Base-by-base conservation (phyloP, 495 filamentous ascomycete species). In the Daldinia decipiens region DNA sequence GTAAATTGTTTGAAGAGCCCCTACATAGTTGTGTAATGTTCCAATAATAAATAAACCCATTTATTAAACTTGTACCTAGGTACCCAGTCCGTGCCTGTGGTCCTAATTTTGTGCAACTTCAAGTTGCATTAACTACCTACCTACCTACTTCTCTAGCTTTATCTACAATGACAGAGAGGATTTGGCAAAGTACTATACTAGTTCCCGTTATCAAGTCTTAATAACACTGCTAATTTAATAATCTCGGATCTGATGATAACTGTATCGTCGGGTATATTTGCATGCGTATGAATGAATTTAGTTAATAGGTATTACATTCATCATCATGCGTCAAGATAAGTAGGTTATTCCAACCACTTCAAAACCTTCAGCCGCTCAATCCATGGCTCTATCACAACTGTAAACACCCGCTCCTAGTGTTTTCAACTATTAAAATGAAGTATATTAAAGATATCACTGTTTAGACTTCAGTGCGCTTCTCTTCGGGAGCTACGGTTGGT, bases 391-490 rank as follows among this genome's bases (percentile, higher is more conserved):
- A 62, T 63, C 62, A 71, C 17, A 45, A 54, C 43, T 36, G 27
- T 24, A 32, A 38, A 55, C 50, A 50, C 39, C 15, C 32, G 43
- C 57, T 51, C 36, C 11, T 31, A 59, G 27, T 31, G 50, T 27
- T 27, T 31, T 31, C 1, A 12, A 24, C 26, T 24, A 34, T 36
- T 56, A 56, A 56, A 27, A 56, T 15, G 19, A 56, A 34, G 15
- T 12, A 47, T 40, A 47, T 47, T 3, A 56, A 31, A 34, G 53
- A 56, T 38, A 34, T 36, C n/a, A 19, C 19, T 9, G n/a, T 9
- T 63, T 70, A 70, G 15, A 71, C 53, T 24, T 50, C 55, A 5
- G 60, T 45, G 24, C 24, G 59, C 69, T 77, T 77, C 60, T 70
- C 69, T 13, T 55, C 31, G 19, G 66, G 60, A 12, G 57, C 40